Conservation (phyloP, 495 filamentous ascomycete species). For the Pseudomonodictys pantanalensis region DNA sequence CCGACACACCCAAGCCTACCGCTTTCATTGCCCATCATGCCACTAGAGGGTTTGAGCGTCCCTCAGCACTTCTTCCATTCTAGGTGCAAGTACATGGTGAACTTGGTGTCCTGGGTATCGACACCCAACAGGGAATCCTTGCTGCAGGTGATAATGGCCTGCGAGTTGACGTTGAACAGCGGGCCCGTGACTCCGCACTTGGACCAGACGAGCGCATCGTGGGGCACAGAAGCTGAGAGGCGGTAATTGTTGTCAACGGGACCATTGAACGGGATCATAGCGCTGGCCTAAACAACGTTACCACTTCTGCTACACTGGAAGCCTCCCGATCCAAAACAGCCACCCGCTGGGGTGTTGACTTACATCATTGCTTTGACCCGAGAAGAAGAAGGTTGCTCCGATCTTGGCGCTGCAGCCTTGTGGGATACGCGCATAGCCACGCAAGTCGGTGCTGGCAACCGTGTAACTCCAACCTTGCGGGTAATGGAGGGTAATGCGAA, state of each 20-base stretch:
- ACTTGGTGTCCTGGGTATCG: conserved; percentile 22
- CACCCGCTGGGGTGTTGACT: neutral
- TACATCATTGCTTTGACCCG: conserved; percentile 12
- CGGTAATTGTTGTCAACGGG: conserved; percentile 20
- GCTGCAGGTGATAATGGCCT: conserved; percentile 6
- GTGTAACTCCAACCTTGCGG: conserved; percentile 18
- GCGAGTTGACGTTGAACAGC: conserved; percentile 12
- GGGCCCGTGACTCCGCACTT: conserved; percentile 18
- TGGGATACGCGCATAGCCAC: conserved; percentile 10
- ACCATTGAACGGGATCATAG: conserved; percentile 12
- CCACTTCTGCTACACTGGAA: too few relatives aligned
- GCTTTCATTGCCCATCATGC: too few relatives aligned
- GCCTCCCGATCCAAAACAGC: too few relatives aligned
- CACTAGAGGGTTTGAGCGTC: too few relatives aligned
- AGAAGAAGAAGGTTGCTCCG: conserved; percentile 9
- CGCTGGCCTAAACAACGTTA: neutral
- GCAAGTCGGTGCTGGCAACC: conserved; percentile 11
- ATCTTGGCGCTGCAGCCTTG: conserved; percentile 6
- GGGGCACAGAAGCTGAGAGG: neutral
- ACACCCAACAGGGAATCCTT: conserved; percentile 12
- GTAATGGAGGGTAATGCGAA: conserved; percentile 15
- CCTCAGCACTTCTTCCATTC: conserved; percentile 9
- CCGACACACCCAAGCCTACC: too few relatives aligned
- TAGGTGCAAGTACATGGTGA: conserved; percentile 15
- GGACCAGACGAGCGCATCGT: conserved; percentile 10